These are phyloP conservation scores for Lumnitzera racemosa DNA, from an alignment of 345 rosid species.

Conservation along the genomic window DNA sequence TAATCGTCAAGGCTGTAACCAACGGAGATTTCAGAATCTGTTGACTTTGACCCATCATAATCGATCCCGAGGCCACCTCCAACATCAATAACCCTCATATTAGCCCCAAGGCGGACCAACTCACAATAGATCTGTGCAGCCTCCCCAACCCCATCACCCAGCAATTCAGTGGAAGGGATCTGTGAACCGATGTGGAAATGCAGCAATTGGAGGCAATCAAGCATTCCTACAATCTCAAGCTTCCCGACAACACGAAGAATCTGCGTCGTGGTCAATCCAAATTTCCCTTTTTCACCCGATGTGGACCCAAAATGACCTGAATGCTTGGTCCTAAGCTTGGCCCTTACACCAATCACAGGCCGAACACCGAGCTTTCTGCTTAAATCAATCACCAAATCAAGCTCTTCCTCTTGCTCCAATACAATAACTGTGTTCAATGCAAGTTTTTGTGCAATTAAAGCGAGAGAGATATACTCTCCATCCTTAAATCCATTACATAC, in stretches of 20 bases:
- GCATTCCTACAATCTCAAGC: conserved; percentile 60
- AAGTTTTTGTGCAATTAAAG: conserved; percentile 60
- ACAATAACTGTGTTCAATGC: conserved; percentile 75
- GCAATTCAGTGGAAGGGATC: conserved; percentile 66
- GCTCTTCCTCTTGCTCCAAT: conserved; percentile 88
- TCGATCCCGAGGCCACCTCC: conserved; percentile 94
- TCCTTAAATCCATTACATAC: conserved; percentile 93
- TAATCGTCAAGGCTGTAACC: conserved; percentile 81
- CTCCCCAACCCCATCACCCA: conserved; percentile 67
- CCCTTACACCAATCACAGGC: conserved; percentile 73
- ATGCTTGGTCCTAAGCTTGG: conserved; percentile 84
- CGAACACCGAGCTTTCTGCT: conserved; percentile 53
- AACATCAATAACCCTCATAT: conserved; percentile 68
- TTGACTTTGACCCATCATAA: conserved; percentile 89
- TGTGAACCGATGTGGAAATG: conserved; percentile 97
- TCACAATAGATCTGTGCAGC: conserved; percentile 93
- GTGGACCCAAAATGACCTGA: conserved; percentile 94
- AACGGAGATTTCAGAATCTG: conserved; percentile 75
- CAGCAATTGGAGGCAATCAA: conserved; percentile 69
- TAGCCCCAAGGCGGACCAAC: conserved; percentile 78
- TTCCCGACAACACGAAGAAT: conserved; percentile 65
- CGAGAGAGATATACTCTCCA: conserved; percentile 68
- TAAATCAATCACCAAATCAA: conserved; percentile 59
- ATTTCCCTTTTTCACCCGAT: conserved; percentile 98
- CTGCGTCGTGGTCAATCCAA: conserved; percentile 73